phyloP scores from a whole-genome alignment of 2,329 filamentous ascomycete genomes.

The Cladosporium halotolerans region DNA sequence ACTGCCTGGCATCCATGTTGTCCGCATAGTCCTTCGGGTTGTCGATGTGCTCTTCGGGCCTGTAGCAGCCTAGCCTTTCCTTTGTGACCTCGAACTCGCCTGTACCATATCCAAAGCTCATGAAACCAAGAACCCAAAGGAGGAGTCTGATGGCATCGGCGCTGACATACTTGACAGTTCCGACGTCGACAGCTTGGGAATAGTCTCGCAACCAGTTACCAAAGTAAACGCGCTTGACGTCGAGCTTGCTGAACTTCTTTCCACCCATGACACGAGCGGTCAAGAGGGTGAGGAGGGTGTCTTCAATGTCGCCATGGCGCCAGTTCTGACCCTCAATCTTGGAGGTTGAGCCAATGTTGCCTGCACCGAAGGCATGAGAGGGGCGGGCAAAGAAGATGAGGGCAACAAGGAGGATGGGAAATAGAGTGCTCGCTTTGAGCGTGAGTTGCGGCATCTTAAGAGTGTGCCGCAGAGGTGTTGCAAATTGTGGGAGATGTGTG shows the following conservation, averaged over 20 bases:
- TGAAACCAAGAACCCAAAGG: slow-evolving; percentile 51
- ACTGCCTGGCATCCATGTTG: slow-evolving; percentile 74
- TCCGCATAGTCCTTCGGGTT: slow-evolving; percentile 64
- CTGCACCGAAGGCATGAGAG: slow-evolving; percentile 38
- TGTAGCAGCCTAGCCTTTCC: slow-evolving; percentile 45
- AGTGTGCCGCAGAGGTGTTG: background rate
- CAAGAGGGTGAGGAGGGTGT: slow-evolving; percentile 44
- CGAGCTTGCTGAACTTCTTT: slow-evolving; percentile 81
- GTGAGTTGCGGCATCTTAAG: slow-evolving; percentile 3
- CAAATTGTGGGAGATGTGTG: background rate
- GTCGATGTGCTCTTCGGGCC: slow-evolving; percentile 51
- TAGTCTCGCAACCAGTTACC: slow-evolving; percentile 46
- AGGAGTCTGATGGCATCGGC: slow-evolving; percentile 49
- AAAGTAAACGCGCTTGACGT: slow-evolving; percentile 36
- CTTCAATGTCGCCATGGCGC: slow-evolving; percentile 49
- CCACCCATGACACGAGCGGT: slow-evolving; percentile 37
- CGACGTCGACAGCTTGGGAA: slow-evolving; percentile 50
- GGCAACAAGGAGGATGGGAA: slow-evolving; percentile 24
- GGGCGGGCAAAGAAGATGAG: slow-evolving; percentile 25
- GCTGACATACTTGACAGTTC: slow-evolving; percentile 48
- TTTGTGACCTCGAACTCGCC: slow-evolving; percentile 51
- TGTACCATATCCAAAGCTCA: slow-evolving; percentile 52
- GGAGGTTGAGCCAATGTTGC: slow-evolving; percentile 40
- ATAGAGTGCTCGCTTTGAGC: slow-evolving; percentile 4
- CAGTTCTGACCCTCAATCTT: slow-evolving; percentile 44